phyloP scores from a whole-genome alignment of 1,139 yeast genomes.

The Saccharomyces hybrid region DNA sequence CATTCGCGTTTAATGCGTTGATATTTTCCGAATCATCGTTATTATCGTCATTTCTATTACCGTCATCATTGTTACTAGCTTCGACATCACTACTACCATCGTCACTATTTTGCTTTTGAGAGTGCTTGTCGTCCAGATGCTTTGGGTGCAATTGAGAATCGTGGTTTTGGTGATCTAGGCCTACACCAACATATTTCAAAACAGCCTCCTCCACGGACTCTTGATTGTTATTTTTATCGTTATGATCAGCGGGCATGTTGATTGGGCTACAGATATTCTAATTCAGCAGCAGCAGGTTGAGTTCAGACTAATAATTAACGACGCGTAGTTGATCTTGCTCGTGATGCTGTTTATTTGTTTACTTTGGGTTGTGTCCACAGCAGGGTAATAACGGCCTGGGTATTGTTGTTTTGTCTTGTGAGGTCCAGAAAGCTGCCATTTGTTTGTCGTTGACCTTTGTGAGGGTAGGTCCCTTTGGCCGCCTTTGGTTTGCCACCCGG shows the following conservation, averaged over 20 bases:
- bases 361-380: background rate
- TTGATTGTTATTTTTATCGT: constrained; percentile 11
- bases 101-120: constrained; percentile 1
- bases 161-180: background rate
- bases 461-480: constrained; percentile 1
- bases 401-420: background rate
- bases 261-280: constrained; percentile 6
- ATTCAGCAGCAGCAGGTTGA: background rate
- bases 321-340: background rate
- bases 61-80: constrained; percentile 12
- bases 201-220: constrained; percentile 53
- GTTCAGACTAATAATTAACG: background rate
- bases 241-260: constrained; percentile 6
- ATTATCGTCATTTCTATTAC: constrained; percentile 12
- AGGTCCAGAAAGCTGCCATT: background rate
- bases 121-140: background rate
- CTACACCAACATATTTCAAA: constrained; percentile 51
- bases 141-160: background rate
- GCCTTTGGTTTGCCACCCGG: background rate
- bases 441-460: constrained; percentile 1
- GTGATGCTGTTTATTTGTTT: background rate
- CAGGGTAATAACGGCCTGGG: background rate
- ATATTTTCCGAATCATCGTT: constrained; percentile 5
- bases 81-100: background rate
- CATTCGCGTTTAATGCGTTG: background rate